phyloP scores from a whole-genome alignment of 208 protist species.

The Trypanosoma rangeli region DNA sequence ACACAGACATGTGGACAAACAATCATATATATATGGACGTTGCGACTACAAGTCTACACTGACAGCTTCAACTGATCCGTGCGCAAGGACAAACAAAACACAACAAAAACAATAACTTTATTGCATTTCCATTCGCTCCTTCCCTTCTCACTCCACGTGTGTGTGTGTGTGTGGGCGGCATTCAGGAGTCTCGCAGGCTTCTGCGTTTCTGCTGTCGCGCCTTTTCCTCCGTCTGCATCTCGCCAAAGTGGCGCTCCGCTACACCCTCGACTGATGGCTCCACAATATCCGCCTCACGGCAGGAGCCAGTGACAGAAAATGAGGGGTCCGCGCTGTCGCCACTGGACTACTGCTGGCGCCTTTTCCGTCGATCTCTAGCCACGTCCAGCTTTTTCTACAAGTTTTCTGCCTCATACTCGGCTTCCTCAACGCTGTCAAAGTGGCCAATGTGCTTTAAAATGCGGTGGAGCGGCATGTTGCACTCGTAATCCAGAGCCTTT shows the following conservation, averaged over 20 bases:
- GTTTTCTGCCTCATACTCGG: slow-evolving; percentile 75
- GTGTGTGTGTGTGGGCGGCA: not conserved
- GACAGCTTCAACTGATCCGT: not conserved
- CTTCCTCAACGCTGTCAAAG: slow-evolving; percentile 68
- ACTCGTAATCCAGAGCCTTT: slow-evolving; percentile 84
- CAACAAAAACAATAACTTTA: not conserved
- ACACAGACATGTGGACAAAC: not conserved
- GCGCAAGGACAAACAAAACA: slow-evolving; percentile 1
- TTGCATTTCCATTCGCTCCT: not conserved
- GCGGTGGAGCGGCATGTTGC: slow-evolving; percentile 73
- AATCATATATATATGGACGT: not conserved
- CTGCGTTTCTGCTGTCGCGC: slow-evolving; percentile 21
- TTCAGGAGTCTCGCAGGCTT: not conserved
- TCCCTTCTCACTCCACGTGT: not conserved
- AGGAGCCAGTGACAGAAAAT: not conserved
- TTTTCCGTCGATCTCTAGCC: slow-evolving; percentile 35
- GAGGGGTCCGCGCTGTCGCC: not conserved
- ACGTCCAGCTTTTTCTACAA: slow-evolving; percentile 52
- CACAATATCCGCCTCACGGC: slow-evolving; percentile 16
- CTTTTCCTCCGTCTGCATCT: slow-evolving; percentile 28
- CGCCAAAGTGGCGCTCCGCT: slow-evolving; percentile 29
- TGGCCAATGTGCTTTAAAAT: slow-evolving; percentile 52
- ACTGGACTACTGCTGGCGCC: slow-evolving; percentile 18
- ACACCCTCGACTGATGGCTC: slow-evolving; percentile 22
- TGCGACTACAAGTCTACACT: too few species aligned